Evolutionary conservation across 495 filamentous ascomycete species (phyloP), one percentile per base, ranked within the genome.

Genomic region (Hyaloscypha finlandica): DNA sequence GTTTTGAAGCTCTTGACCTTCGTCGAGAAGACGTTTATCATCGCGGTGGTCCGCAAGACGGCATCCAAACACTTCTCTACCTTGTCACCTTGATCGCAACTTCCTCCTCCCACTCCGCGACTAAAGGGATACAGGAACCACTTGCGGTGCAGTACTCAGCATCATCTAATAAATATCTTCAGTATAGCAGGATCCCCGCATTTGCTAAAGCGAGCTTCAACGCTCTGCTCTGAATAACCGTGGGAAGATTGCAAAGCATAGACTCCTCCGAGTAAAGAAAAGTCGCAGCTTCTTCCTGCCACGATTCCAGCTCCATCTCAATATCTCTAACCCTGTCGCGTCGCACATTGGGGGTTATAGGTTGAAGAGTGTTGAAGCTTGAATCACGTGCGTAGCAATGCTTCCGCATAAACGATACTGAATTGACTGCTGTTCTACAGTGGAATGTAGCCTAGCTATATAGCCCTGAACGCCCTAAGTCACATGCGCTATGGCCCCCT

Each of bases 151-250:
- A 19, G 22, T 29, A 4, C 37, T 63, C 31, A 9, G 35, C 59
- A 30, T 81, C 77, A 63, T 78, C 79, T n/a, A 86, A 70, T 31
- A 88, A 76, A 32, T 86, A 84, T 51, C 82, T 84, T n/a, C 86
- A 80, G n/a, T 78, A 83, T 9, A 81, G 75, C 37, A 87, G 80
- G 39, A 88, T 86, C 61, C 81, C 77, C 4, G 83, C 82, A 64
- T 87, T 84, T 6, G 76, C 77, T 65, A 84, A 81, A 14, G 85
- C 80, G 25, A 88, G 73, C 59, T 78, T 78, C 14, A 88, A 74
- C n/a, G 86, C 79, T 48, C 79, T 80, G 33, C 79, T 81, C 71
- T 88, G 85, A 20, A 84, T 74, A 81, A 35, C 84, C 82, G n/a
- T 83, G 75, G 30, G 78, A 79, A 0, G 29, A 54, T 31, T 84